Evolutionary conservation across 805 yeast genomes (phyloP).

Genomic region (Hanseniaspora osmophila): DNA sequence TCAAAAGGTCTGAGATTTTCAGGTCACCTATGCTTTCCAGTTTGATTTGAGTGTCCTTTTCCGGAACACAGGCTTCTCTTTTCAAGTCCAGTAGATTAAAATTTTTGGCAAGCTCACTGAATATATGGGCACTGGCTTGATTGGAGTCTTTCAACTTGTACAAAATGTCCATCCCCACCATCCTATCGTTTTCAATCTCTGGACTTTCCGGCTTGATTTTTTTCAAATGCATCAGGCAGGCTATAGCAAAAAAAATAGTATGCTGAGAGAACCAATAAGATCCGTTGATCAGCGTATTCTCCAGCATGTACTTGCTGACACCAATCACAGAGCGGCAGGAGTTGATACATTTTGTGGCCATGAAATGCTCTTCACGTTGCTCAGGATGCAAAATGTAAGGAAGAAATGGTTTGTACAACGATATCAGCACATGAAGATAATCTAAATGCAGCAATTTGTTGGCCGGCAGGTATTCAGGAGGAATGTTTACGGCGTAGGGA

Average conservation of each 20-base stretch:
- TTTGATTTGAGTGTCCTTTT: no score
- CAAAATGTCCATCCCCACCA: constrained; percentile 9
- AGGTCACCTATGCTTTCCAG: no score
- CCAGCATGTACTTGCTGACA: constrained; percentile 67
- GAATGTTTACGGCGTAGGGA: constrained; percentile 38
- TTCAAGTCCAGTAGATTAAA: not conserved
- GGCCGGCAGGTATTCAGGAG: constrained; percentile 51
- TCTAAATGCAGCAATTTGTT: constrained; percentile 61
- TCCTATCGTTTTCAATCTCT: constrained; percentile 22
- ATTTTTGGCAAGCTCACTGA: constrained; percentile 1
- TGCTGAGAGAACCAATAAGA: constrained; percentile 88
- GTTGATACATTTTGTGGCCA: constrained; percentile 73
- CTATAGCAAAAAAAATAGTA: constrained; percentile 78
- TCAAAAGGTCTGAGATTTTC: no score
- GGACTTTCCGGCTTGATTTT: not conserved
- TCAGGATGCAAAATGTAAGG: constrained; percentile 40
- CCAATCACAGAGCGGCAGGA: constrained; percentile 74
- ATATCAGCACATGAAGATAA: constrained; percentile 63
- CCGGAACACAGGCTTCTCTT: no score
- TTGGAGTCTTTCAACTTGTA: constrained; percentile 3
- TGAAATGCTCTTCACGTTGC: constrained; percentile 44
- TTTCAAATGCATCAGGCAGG: constrained; percentile 56
- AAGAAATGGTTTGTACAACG: constrained; percentile 76
- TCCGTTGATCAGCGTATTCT: constrained; percentile 56
- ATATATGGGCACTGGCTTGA: constrained; percentile 3